Evolutionary conservation across 495 filamentous ascomycete species (phyloP), one percentile per base, ranked within the genome.

Genomic region (Podospora anserina): DNA sequence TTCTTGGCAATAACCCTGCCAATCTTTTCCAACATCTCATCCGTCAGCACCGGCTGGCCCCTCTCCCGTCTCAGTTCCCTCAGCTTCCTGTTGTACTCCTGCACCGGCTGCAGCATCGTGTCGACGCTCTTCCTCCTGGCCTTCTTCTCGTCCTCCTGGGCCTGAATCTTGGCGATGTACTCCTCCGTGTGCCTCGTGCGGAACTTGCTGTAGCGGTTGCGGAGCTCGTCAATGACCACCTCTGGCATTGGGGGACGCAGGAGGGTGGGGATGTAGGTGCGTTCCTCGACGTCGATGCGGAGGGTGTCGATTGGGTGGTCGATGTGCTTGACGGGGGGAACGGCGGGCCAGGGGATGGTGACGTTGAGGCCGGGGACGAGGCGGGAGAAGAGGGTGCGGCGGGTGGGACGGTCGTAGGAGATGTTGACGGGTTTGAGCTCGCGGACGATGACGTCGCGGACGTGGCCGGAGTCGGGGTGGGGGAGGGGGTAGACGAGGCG

Each of bases 141-240:
- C 76, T 85, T 82, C 79, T 88, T 86, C 75, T 81, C 86, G 64
- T 82, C 79, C 68, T 87, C 87, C 78, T 89, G 86, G 69, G 84
- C 85, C 79, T 85, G 79, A 79, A 87, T 88, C 83, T 75, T 81
- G 66, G 79, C 84, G 39, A 91, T 75, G 77, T 88, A 92, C 73
- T 87, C 86, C 66, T 81, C 80, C 53, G 93, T 90, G 77, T 97
- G 93, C 27, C 93, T 81, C 56, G 86, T 91, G 70, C 94, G 86
- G 88, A 92, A 96, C 69, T 86, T 88, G 68, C 86, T 89, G 86
- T 90, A 97, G 72, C 90, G 91, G 80, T 90, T 90, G 69, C 95
- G 85, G 76, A 97, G 83, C 83, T 98, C 94, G 77, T 97, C 91
- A 70, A 98, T 85, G 39, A 97, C 86, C 28, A 75, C 81, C 59